phyloP scores from a whole-genome alignment of 192 early-diverging fungal species.

The Chytriomyces hyalinus region DNA sequence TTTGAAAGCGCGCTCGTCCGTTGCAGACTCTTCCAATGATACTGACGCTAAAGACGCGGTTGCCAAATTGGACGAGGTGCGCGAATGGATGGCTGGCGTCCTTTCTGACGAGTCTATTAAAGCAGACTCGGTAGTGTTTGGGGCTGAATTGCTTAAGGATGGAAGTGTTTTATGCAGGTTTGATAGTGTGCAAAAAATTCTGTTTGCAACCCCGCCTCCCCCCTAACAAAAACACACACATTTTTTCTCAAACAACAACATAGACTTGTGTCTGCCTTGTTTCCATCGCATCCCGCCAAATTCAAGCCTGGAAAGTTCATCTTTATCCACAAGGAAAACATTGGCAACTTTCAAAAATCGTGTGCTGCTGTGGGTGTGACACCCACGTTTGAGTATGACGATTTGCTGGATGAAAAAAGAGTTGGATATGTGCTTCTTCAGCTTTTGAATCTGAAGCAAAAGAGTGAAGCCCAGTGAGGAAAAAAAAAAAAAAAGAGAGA shows the following conservation, averaged over 20 bases:
- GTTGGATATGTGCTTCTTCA: constrained; percentile 3
- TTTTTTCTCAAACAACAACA: neutral
- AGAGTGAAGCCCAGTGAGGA: neutral
- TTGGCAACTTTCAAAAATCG: constrained; percentile 14
- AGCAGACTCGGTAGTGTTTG: neutral
- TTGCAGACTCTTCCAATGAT: constrained; percentile 1
- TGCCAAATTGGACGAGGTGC: constrained; percentile 13
- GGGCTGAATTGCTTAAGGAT: constrained; percentile 21
- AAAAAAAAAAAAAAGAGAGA: too few species aligned
- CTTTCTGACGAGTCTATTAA: constrained; percentile 1
- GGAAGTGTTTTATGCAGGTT: constrained; percentile 32
- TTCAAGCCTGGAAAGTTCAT: constrained; percentile 31
- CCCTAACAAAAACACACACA: neutral
- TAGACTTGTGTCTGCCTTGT: constrained; percentile 16
- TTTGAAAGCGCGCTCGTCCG: constrained; percentile 21
- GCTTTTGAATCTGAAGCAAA: constrained; percentile 1
- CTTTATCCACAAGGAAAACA: constrained; percentile 32
- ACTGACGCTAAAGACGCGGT: constrained; percentile 21
- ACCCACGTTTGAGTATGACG: constrained; percentile 25
- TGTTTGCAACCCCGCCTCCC: too few species aligned
- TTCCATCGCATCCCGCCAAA: constrained; percentile 17
- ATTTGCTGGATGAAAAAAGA: constrained; percentile 24
- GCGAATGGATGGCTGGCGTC: constrained; percentile 17
- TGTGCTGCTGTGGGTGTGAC: constrained; percentile 15
- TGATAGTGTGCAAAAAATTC: neutral